A percentile compares a stretch with the other conserved stretches of the same genome.
Evolutionary conservation across 345 rosid species (phyloP).

Genomic region (Gossypium australe): DNA sequence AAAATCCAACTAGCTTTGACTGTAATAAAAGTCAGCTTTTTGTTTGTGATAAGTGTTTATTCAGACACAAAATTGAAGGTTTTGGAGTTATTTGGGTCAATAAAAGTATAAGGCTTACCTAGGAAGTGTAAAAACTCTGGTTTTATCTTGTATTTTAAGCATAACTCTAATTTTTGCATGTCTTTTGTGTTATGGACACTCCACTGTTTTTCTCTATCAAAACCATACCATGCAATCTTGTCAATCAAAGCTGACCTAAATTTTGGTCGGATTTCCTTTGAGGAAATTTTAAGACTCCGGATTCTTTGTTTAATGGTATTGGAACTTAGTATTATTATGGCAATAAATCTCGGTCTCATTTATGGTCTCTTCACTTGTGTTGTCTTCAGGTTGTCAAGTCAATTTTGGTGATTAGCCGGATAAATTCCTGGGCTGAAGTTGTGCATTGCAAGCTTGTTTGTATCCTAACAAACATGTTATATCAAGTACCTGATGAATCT

Average conservation of each 20-base stretch:
- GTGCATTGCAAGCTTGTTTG: constrained; percentile 92
- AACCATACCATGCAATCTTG: background rate
- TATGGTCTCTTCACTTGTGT: background rate
- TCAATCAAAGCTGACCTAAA: background rate
- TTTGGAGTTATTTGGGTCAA: background rate
- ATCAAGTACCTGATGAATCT: constrained; percentile 55
- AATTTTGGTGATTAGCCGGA: constrained; percentile 64
- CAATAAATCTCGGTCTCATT: background rate
- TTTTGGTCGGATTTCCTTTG: background rate
- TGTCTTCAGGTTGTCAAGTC: constrained; percentile 74
- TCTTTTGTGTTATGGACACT: background rate
- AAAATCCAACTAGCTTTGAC: background rate
- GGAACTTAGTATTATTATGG: background rate
- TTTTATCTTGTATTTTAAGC: background rate
- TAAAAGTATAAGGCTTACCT: background rate
- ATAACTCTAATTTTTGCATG: background rate
- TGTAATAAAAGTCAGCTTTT: background rate
- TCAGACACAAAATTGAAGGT: background rate
- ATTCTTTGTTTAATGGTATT: background rate
- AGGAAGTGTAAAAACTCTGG: background rate
- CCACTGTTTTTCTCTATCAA: background rate
- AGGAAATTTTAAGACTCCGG: background rate
- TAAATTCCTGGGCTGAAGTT: constrained; percentile 91
- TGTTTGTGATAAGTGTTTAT: background rate
- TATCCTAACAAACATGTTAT: constrained; percentile 88